Base-by-base conservation (phyloP, 2,329 filamentous ascomycete species). In the Cercospora sp. region DNA sequence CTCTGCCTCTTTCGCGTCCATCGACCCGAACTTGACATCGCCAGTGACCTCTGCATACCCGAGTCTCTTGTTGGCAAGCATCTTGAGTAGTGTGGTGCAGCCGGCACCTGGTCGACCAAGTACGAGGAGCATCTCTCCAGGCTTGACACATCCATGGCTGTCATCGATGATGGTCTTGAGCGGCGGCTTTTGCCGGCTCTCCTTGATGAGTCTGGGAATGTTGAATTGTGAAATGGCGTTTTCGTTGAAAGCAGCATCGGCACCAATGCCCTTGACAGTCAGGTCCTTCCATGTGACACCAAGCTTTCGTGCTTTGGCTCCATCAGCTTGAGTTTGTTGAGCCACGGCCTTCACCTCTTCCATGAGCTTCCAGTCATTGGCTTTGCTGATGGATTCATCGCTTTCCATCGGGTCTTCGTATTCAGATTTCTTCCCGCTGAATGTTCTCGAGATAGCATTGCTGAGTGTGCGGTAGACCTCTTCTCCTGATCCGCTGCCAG, bases 31-130 rank as follows among this genome's bases (percentile, higher is more conserved):
- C 24, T 81, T 80, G 3, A 91, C 83, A 40, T 91, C 85, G 55
- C 87, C 87, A 30, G 81, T 84, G 28, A 91, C 80, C 37, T 75
- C 73, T 13, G 75, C 72, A 51, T 77, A 78, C 12, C 76, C 76
- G n/a, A 71, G 66, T 43, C 89, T 81, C 65, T 86, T 84, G 73
- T 92, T 92, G 61, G 89, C 84, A 5, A 93, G 82, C 73, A 90
- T 83, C 73, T 90, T 92, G 57, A 93, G 82, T 16, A 93, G 82
- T 0, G 90, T 90, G 0, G 90, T 91, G 76, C 90, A 93, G 21
- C 76, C 76, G 43, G 76, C 71, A 30, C 75, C 74, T 21, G 75
- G 76, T 16, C 74, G 67, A 10, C 75, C 75, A 1, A 78, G 70
- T 1, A 78, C 76, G n/a, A 77, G 71, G 12, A 78, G 66, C 76